Percentiles rank a stretch among this genome's conserved stretches.
Evolutionary conservation across 2,329 filamentous ascomycete genomes (phyloP).

Genomic region (Laburnicola sp.): DNA sequence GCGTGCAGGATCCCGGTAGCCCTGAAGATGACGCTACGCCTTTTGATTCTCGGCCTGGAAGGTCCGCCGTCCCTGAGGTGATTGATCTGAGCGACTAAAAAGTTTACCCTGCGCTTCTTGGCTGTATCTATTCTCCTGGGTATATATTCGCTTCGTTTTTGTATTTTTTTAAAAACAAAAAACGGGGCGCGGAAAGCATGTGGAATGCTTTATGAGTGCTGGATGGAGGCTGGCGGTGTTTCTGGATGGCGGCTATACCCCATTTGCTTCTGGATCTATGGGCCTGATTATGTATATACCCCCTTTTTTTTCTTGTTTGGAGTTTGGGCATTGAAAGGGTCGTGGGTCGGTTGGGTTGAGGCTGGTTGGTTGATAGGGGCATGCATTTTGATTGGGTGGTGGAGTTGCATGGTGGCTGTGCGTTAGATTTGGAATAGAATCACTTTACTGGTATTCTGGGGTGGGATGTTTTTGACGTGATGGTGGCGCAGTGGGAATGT

Average conservation of each 20-base stretch:
- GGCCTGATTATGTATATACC: background rate
- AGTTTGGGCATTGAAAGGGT: background rate
- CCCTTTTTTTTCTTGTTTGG: background rate
- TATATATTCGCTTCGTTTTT: background rate
- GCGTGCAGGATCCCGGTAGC: slow-evolving; percentile 17
- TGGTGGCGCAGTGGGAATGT: no score
- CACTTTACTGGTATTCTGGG: no score
- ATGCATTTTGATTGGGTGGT: no score
- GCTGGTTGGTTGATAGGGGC: no score
- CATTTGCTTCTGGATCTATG: background rate
- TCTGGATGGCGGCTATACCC: background rate
- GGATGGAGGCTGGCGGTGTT: background rate
- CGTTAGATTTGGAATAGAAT: no score
- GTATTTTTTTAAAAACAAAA: background rate
- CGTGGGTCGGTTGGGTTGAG: no score
- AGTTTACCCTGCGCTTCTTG: no score
- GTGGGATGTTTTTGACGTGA: no score
- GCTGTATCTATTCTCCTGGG: no score
- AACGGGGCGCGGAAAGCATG: no score
- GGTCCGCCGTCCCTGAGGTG: slow-evolving; percentile 1
- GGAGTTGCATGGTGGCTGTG: no score
- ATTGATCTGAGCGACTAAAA: slow-evolving; percentile 11
- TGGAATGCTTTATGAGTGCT: no score
- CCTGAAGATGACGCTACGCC: slow-evolving; percentile 10
- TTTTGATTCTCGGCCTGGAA: background rate